Conservation (phyloP, 2,329 filamentous ascomycete species). For the Colletotrichum sp. region DNA sequence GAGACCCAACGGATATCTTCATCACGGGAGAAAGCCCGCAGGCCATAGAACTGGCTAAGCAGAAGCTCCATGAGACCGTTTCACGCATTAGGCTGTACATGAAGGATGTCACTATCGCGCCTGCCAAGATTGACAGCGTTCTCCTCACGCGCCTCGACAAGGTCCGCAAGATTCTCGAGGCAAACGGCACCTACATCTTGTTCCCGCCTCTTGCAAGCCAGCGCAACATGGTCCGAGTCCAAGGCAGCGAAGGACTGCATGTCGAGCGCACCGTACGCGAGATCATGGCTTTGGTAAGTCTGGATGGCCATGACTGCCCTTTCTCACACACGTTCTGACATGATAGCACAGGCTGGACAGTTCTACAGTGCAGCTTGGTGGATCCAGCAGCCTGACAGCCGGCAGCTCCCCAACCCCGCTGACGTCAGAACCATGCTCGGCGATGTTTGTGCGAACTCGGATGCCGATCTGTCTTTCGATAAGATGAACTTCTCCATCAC, state of each 20-base stretch:
- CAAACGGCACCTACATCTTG: constrained; percentile 93
- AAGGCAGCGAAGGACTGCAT: constrained; percentile 90
- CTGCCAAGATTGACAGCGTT: constrained; percentile 94
- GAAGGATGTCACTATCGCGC: constrained; percentile 89
- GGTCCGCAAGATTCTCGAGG: constrained; percentile 96
- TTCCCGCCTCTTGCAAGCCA: constrained; percentile 88
- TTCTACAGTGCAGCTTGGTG: constrained; percentile 99
- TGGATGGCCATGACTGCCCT: constrained; percentile 12
- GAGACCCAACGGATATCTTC: constrained; percentile 89
- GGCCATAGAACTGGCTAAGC: constrained; percentile 86
- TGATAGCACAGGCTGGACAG: constrained; percentile 74
- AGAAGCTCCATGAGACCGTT: constrained; percentile 87
- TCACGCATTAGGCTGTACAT: constrained; percentile 81
- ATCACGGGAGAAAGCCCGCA: constrained; percentile 90
- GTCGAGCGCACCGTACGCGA: constrained; percentile 95
- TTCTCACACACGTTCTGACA: constrained; percentile 26
- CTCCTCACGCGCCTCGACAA: constrained; percentile 91
- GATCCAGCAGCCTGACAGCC: constrained; percentile 41
- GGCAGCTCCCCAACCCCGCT: constrained; percentile 64
- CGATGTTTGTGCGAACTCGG: constrained; percentile 95
- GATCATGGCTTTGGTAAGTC: constrained; percentile 86
- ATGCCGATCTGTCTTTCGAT: constrained; percentile 93
- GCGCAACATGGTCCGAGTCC: constrained; percentile 84
- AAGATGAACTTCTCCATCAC: constrained; percentile 93
- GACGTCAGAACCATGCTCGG: constrained; percentile 91